phyloP scores from a whole-genome alignment of 257 asterid genomes.

The Mentha longifolia region DNA sequence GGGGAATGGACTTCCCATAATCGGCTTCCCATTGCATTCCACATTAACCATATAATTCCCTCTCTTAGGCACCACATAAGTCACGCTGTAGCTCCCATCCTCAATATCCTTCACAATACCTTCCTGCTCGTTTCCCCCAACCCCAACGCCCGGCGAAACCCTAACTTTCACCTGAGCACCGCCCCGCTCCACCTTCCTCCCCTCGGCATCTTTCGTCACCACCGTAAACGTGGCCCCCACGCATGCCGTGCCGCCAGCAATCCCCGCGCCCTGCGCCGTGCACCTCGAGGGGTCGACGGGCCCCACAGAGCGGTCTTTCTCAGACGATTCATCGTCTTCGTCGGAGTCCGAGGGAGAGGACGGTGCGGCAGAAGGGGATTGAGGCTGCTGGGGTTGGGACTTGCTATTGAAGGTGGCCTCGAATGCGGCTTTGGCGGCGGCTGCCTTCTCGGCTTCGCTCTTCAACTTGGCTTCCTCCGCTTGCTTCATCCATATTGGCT shows the following conservation, averaged over 20 bases:
- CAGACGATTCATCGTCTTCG: slow-evolving; percentile 58
- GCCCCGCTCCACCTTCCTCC: slow-evolving; percentile 74
- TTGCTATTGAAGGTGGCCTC: slow-evolving; percentile 86
- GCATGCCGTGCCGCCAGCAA: slow-evolving; percentile 94
- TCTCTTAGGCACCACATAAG: slow-evolving; percentile 85
- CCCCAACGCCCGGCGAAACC: slow-evolving; percentile 84
- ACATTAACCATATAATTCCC: slow-evolving; percentile 97
- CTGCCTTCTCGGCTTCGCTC: slow-evolving; percentile 92
- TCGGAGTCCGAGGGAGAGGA: slow-evolving; percentile 62
- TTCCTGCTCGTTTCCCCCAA: slow-evolving; percentile 82
- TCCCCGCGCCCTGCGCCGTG: slow-evolving; percentile 92
- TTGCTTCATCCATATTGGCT: slow-evolving; percentile 96
- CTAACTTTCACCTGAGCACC: slow-evolving; percentile 82
- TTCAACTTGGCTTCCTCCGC: slow-evolving; percentile 96
- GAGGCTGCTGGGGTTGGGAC: slow-evolving; percentile 42
- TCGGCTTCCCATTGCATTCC: slow-evolving; percentile 91
- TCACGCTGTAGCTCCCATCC: slow-evolving; percentile 86
- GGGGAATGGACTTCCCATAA: slow-evolving; percentile 98
- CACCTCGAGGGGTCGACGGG: slow-evolving; percentile 91
- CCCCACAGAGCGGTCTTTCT: slow-evolving; percentile 61
- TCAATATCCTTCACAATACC: slow-evolving; percentile 93
- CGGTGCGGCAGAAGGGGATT: slow-evolving; percentile 39
- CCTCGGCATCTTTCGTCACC: slow-evolving; percentile 79
- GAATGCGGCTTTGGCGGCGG: slow-evolving; percentile 98
- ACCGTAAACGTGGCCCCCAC: slow-evolving; percentile 74